A percentile compares a stretch with the other conserved stretches of the same genome.
phyloP scores from a whole-genome alignment of 2,329 filamentous ascomycete genomes.

The Trematosphaeria pertusa region DNA sequence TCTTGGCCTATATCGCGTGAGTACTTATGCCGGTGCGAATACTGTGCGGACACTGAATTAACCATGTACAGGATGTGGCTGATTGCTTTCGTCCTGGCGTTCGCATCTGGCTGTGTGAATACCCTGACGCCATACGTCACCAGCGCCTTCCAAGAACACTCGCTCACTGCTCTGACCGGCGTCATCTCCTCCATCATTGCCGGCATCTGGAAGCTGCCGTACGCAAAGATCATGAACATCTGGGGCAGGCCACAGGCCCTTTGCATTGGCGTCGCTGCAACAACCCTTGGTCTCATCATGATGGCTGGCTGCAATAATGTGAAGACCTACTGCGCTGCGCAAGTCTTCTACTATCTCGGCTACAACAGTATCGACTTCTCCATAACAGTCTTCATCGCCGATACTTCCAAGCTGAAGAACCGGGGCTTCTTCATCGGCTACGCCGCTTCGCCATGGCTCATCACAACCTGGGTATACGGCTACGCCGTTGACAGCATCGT shows the following conservation, averaged over 20 bases:
- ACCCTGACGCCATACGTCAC: slow-evolving; percentile 52
- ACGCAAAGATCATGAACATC: slow-evolving; percentile 53
- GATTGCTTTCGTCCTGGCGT: slow-evolving; percentile 58
- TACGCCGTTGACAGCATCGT: slow-evolving; percentile 49
- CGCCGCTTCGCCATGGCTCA: slow-evolving; percentile 39
- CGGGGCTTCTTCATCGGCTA: slow-evolving; percentile 66
- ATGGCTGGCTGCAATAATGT: slow-evolving; percentile 71
- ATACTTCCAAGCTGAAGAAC: slow-evolving; percentile 70
- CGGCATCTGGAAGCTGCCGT: slow-evolving; percentile 50
- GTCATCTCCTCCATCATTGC: slow-evolving; percentile 48
- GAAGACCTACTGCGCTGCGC: slow-evolving; percentile 67
- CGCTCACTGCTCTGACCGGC: slow-evolving; percentile 46
- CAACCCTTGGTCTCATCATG: slow-evolving; percentile 61
- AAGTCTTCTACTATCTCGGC: slow-evolving; percentile 72
- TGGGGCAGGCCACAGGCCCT: slow-evolving; percentile 51
- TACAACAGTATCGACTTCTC: slow-evolving; percentile 66
- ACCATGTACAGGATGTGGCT: slow-evolving; percentile 36
- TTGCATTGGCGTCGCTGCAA: slow-evolving; percentile 40
- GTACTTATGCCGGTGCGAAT: slow-evolving; percentile 5
- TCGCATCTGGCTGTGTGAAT: slow-evolving; percentile 51
- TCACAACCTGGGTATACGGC: slow-evolving; percentile 40
- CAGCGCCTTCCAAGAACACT: slow-evolving; percentile 45
- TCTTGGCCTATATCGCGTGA: slow-evolving; percentile 38
- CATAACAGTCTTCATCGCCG: slow-evolving; percentile 71
- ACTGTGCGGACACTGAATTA: slow-evolving; percentile 8